Percentiles rank a stretch among this genome's conserved stretches.
These are phyloP conservation scores for Clarireedia paspali DNA, from an alignment of 2,329 filamentous ascomycete species.

Conservation along the genomic window DNA sequence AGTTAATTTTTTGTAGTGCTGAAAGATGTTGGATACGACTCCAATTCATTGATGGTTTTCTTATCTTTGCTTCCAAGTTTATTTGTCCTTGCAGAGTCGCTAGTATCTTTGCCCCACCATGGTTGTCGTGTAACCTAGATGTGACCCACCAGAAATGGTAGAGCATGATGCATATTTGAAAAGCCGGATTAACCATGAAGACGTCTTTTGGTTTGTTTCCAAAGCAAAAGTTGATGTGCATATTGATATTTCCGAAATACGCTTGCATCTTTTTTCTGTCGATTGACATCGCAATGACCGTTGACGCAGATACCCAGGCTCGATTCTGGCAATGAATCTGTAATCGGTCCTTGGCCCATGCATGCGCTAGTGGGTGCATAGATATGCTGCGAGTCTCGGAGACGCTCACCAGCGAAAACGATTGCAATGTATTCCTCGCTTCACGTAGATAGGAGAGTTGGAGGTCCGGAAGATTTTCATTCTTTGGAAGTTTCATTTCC, in stretches of 20 bases:
- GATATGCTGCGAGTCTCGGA: conserved; percentile 8
- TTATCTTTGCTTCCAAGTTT: background rate
- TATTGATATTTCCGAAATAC: too few species aligned
- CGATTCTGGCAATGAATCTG: too few species aligned
- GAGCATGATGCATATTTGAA: too few species aligned
- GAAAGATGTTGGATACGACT: background rate
- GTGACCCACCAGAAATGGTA: too few species aligned
- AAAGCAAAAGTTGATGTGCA: too few species aligned
- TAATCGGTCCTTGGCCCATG: conserved; percentile 6
- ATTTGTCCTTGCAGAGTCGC: background rate
- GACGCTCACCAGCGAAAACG: conserved; percentile 11
- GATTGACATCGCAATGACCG: too few species aligned
- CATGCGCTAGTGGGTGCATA: conserved; percentile 15
- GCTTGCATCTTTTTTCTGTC: too few species aligned
- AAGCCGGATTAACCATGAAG: too few species aligned
- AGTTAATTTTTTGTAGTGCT: background rate
- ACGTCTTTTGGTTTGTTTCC: too few species aligned
- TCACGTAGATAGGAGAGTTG: background rate
- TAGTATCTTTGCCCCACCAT: background rate
- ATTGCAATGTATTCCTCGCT: conserved; percentile 3
- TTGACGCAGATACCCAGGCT: too few species aligned
- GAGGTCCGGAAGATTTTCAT: background rate
- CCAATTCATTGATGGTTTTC: background rate
- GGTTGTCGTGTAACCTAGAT: too few species aligned
- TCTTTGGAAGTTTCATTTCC: background rate